Evolutionary conservation across 257 asterid species (phyloP), one percentile per base, ranked within the genome.

Genomic region (Solanum neorickii): DNA sequence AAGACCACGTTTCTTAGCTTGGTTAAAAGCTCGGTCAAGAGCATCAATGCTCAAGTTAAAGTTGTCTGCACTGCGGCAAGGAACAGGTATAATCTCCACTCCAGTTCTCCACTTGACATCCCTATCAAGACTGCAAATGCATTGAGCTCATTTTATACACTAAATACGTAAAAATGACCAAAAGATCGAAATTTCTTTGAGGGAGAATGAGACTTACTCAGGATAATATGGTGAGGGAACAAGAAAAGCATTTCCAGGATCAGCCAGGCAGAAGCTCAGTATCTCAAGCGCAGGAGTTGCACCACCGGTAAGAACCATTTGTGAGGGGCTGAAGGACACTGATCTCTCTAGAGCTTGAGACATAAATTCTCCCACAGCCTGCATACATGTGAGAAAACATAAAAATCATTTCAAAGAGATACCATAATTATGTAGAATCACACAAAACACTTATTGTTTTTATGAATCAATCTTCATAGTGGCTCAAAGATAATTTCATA

Each of bases 241-340:
- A 69, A 94, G 97, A 90, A 94, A 93, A 49, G 97, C 95, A 88
- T 93, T 94, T 90, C 96, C 96, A 21, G 93, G 93, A 87, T 93
- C 95, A 35, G 97, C 95, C 12, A 94, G 89, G 88, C 95, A 93
- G 89, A 93, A 94, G 89, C 90, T 89, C 74, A 94, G 96, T 21
- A 90, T 92, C 93, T 94, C 97, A 72, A 94, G 87, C 14, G 97
- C 97, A 60, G 97, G 88, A 47, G 93, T 80, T 9, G 92, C 93
- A 86, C 97, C 94, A 35, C 94, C 88, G 10, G 96, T 91, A 56
- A 93, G 74, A 59, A 94, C 93, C 60, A 93, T 73, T 72, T 92
- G 95, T 33, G 88, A 88, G 8, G 96, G 93, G 77, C 91, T 90
- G 84, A 93, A 92, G 85, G 92, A 86, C 41, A 78, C 86, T 46